Evolutionary conservation across 2,329 filamentous ascomycete species (phyloP).

Genomic region (Neofusicoccum cordaticola): DNA sequence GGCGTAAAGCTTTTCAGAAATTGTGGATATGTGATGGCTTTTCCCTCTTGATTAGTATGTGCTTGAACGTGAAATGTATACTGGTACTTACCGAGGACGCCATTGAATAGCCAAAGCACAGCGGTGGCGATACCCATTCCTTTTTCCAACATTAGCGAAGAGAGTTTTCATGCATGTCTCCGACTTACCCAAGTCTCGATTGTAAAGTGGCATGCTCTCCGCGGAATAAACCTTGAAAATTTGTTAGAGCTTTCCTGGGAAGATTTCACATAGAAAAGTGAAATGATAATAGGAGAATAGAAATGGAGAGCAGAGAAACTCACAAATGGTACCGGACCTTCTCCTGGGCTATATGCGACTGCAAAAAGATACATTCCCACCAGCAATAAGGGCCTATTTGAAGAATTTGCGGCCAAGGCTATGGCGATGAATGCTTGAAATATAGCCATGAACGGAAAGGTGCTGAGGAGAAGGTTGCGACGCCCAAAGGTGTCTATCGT

Average conservation of each 20-base stretch:
- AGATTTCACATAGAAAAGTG: too few species aligned
- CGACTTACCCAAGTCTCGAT: slow-evolving; percentile 33
- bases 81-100: slow-evolving; percentile 47
- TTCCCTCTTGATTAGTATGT: too few species aligned
- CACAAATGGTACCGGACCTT: slow-evolving; percentile 40
- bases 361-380: slow-evolving; percentile 50
- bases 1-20: too few species aligned
- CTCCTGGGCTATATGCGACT: slow-evolving; percentile 48
- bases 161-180: too few species aligned
- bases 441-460: slow-evolving; percentile 48
- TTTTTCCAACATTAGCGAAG: too few species aligned
- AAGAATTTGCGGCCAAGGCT: slow-evolving; percentile 31
- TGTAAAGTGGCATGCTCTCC: slow-evolving; percentile 45
- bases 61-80: too few species aligned
- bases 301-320: neutral
- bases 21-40: slow-evolving; percentile 43
- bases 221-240: slow-evolving; percentile 25
- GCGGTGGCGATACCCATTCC: slow-evolving; percentile 48
- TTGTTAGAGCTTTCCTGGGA: too few species aligned
- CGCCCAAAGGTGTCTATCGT: slow-evolving; percentile 42
- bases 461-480: slow-evolving; percentile 43
- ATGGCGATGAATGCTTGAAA: slow-evolving; percentile 50
- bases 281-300: neutral
- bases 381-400: slow-evolving; percentile 20
- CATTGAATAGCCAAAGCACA: slow-evolving; percentile 58